Base-by-base conservation (phyloP, 2,329 filamentous ascomycete genomes). In the Fusarium fracticaudum region DNA sequence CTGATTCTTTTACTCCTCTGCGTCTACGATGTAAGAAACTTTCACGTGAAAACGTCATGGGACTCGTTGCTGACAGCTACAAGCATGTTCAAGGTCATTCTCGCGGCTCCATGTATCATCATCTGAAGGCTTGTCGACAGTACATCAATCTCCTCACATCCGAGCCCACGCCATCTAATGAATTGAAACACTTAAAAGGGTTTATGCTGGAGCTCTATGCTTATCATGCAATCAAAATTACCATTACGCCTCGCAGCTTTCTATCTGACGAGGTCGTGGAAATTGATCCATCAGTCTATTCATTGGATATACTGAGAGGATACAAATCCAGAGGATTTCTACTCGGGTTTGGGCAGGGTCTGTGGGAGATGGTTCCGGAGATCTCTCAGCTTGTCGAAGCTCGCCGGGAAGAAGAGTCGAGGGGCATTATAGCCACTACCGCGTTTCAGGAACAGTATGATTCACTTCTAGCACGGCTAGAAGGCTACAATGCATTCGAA, bases 161-260 rank as follows among this genome's bases (percentile, higher is more conserved):
- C 0, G 13, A 24, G 9, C 29, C 35, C 5, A 14, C 29, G 15
- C 17, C 40, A 3, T 26, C 50, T 3, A 20, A 54, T 9, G 53
- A 67, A 20, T 43, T 67, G 14, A 43, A 26, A 3, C 33, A 67
- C 3, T 8, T 68, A 3, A 43, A 44, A n/a, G 65, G 65, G 0
- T 68, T 68, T 2, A 35, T 67, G 2, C 22, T 68, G 10, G 63
- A 68, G 18, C 57, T 68, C 12, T 68, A 68, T 24, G 37, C 65
- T 3, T 68, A 61, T 14, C 53, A 68, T 38, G 40, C 63, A 0
- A 37, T 68, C 24, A 68, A 48, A 0, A 18, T 68, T 1, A 40
- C 65, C 2, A 66, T 68, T 17, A 60, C 65, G 4, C 65, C 65
- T 1, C 63, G 53, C 3, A 48, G 66, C 8, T 40, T 67, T 6